These are phyloP conservation scores for Boletus vinaceobasis DNA, from an alignment of 768 basidiomycete species.

Conservation along the genomic window DNA sequence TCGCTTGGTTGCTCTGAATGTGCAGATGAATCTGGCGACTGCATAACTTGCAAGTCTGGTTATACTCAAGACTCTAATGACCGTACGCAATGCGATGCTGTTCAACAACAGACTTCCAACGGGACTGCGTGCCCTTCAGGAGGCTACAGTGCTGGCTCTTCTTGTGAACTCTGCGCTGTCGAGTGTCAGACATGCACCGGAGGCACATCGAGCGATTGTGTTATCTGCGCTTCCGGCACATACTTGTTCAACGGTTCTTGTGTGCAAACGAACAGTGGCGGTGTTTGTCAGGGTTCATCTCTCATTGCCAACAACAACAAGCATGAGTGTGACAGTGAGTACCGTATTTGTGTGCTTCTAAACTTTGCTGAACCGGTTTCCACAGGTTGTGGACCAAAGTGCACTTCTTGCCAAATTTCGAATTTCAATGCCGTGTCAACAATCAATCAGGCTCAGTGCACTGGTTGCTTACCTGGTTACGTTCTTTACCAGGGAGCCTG, in stretches of 20 bases:
- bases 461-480: constrained; percentile 73
- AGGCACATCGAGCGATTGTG: constrained; percentile 64
- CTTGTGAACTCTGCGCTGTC: constrained; percentile 59
- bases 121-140: constrained; percentile 62
- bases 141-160: constrained; percentile 55
- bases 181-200: constrained; percentile 72
- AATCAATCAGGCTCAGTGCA: constrained; percentile 64
- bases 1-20: constrained; percentile 70
- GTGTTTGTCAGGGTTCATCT: constrained; percentile 69
- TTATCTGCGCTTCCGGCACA: constrained; percentile 59
- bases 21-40: constrained; percentile 63
- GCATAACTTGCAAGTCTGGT: constrained; percentile 66
- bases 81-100: constrained; percentile 59
- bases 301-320: constrained; percentile 81
- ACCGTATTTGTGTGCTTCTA: neutral
- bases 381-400: constrained; percentile 78
- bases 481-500: constrained; percentile 71
- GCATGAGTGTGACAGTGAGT: constrained; percentile 73
- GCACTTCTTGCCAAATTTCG: constrained; percentile 72
- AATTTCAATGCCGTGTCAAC: constrained; percentile 70
- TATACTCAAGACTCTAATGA: constrained; percentile 68
- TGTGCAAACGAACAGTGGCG: constrained; percentile 59
- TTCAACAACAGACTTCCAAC: constrained; percentile 45
- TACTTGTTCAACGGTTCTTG: constrained; percentile 69
- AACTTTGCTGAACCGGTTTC: neutral